Conservation (phyloP, 768 basidiomycete genomes). For the Panaeolus cyanescens region DNA sequence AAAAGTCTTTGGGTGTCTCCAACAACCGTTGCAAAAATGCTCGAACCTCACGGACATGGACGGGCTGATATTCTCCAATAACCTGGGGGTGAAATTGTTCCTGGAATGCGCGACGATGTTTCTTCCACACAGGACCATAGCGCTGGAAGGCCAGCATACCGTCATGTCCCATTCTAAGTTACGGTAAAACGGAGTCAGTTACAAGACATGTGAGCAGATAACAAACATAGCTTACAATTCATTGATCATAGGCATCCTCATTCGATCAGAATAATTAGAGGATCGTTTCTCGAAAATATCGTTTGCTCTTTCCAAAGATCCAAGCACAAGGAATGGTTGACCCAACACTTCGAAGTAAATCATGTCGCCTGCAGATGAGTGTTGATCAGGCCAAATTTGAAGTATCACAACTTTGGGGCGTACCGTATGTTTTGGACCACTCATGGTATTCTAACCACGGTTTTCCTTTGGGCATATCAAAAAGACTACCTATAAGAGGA, state of each 20-base stretch:
- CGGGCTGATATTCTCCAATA: slow-evolving; percentile 16
- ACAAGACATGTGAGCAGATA: no score
- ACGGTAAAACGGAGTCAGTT: slow-evolving; percentile 14
- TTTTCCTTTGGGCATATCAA: neutral
- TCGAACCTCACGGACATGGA: slow-evolving; percentile 20
- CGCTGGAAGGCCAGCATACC: slow-evolving; percentile 20
- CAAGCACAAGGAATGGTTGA: slow-evolving; percentile 25
- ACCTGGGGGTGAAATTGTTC: slow-evolving; percentile 17
- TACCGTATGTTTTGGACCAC: neutral
- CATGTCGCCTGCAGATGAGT: slow-evolving; percentile 16
- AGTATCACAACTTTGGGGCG: no score
- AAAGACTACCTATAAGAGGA: neutral
- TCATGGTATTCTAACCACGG: neutral
- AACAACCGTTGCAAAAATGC: slow-evolving; percentile 20
- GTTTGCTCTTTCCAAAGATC: slow-evolving; percentile 19
- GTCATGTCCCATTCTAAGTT: slow-evolving; percentile 25
- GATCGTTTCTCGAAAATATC: slow-evolving; percentile 29
- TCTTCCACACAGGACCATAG: slow-evolving; percentile 27
- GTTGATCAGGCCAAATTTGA: neutral
- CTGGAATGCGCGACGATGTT: slow-evolving; percentile 25
- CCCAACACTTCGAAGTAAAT: slow-evolving; percentile 27
- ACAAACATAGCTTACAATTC: neutral
- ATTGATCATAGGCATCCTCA: neutral
- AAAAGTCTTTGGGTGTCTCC: slow-evolving; percentile 20
- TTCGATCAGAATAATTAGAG: slow-evolving; percentile 27